A percentile compares a stretch with the other conserved stretches of the same genome.
Conservation (phyloP, 352 stramenopile species). For the Phytopythium aichiense region DNA sequence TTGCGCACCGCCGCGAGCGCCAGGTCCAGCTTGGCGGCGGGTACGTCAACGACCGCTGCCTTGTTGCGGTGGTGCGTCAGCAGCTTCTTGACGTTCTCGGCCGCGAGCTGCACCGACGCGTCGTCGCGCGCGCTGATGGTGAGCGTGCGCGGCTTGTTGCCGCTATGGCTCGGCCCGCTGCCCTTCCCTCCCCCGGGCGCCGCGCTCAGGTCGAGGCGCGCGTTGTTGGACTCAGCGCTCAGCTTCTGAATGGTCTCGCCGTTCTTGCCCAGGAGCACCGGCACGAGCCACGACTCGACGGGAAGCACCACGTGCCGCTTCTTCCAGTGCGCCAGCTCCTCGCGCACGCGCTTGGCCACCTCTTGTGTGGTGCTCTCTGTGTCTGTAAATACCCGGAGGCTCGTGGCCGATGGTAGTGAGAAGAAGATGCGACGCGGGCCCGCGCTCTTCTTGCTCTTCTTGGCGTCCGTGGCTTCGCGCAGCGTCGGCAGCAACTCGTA, state of each 20-base stretch:
- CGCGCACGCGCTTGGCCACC: constrained; percentile 39
- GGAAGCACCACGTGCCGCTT: constrained; percentile 66
- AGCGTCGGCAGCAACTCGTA: constrained; percentile 62
- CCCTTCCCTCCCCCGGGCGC: constrained; percentile 6
- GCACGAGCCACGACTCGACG: constrained; percentile 59
- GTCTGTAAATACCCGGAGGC: constrained; percentile 64
- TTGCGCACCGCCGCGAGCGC: constrained; percentile 44
- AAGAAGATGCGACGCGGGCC: constrained; percentile 37
- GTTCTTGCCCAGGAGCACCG: constrained; percentile 66
- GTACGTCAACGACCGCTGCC: constrained; percentile 41
- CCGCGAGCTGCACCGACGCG: constrained; percentile 50
- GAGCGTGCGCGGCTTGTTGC: constrained; percentile 34
- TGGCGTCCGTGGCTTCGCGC: constrained; percentile 28
- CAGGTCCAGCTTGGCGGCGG: constrained; percentile 43
- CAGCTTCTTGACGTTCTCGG: constrained; percentile 51
- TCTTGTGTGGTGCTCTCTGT: constrained; percentile 42
- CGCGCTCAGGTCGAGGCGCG: constrained; percentile 50
- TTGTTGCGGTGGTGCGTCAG: constrained; percentile 47
- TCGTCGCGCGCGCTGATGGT: constrained; percentile 66
- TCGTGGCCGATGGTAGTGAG: constrained; percentile 48
- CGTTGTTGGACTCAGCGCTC: constrained; percentile 43
- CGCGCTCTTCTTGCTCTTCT: not conserved
- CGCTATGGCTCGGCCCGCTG: constrained; percentile 15
- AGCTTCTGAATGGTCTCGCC: constrained; percentile 80
- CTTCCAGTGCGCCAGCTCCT: constrained; percentile 53